Percentiles rank a stretch among this genome's conserved stretches.
Evolutionary conservation across 345 rosid species (phyloP).

Genomic region (Firmiana major): DNA sequence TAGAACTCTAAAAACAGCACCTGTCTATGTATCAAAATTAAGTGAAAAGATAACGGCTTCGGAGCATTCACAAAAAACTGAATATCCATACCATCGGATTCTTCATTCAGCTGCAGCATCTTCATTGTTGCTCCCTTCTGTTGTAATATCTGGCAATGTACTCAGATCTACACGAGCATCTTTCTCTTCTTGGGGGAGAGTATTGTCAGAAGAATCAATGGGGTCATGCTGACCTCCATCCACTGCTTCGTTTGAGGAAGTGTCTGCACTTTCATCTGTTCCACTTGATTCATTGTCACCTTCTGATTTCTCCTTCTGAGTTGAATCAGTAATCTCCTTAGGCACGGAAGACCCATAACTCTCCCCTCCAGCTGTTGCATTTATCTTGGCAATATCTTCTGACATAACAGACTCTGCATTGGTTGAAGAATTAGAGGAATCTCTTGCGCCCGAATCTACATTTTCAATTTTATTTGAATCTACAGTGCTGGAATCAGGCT

Average conservation of each 20-base stretch:
- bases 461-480: conserved; percentile 26
- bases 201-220: conserved; percentile 35
- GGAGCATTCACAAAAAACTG: conserved; percentile 15
- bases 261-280: conserved; percentile 27
- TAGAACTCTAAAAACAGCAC: neutral
- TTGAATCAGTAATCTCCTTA: conserved; percentile 21
- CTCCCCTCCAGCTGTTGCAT: conserved; percentile 31
- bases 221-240: conserved; percentile 30
- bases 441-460: conserved; percentile 20
- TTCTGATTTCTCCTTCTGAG: conserved; percentile 22
- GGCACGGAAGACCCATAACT: conserved; percentile 26
- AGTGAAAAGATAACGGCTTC: conserved; percentile 8
- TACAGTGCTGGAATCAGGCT: conserved; percentile 23
- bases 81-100: neutral
- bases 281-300: conserved; percentile 27
- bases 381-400: conserved; percentile 27
- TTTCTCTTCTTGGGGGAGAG: conserved; percentile 41
- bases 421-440: conserved; percentile 29
- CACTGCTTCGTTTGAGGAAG: conserved; percentile 17
- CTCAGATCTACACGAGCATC: conserved; percentile 45
- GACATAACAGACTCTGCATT: conserved; percentile 19
- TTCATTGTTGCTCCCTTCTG: conserved; percentile 30
- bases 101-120: conserved; percentile 46
- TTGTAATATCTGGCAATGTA: conserved; percentile 44
- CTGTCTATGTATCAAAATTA: conserved; percentile 17